Base-by-base conservation (phyloP, 768 basidiomycete species). In the Phanerochaete sordida region DNA sequence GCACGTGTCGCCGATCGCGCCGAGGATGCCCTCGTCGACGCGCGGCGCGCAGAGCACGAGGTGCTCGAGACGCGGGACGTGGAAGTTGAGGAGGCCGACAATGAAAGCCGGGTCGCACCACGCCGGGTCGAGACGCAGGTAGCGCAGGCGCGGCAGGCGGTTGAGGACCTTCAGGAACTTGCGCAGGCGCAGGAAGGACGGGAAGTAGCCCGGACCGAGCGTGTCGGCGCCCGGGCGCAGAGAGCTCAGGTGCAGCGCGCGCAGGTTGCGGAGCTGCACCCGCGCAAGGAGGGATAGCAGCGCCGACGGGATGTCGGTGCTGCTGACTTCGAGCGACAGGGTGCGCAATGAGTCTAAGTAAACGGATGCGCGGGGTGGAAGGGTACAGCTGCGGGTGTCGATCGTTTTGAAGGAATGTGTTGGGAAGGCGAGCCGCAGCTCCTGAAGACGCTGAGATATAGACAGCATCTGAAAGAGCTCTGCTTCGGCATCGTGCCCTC, bases 291-390 rank as follows among this genome's bases (percentile, higher is more conserved):
- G 73, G 51, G 76, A 75, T 21, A 78, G 69, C 28, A 89, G 75
- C 65, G 88, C 87, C 51, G 79, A 79, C 39, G 86, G 85, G 46
- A 88, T 83, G 65, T 87, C 83, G 28, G 71, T 72, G 26, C 79
- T 77, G 64, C 82, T 79, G 56, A 85, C 78, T 37, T 74, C 67
- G 23, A 90, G 70, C 37, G 79, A 78, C 27, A 90, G 74, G 28
- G 71, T 71, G 39, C 70, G 68, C 39, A 90, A 79, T 51, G 62
- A 68, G 12, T 79, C 78, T n/a, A 89, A 73, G 24, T 69, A 58
- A 24, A 84, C 70, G 46, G 54, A 70, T 64, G 58, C 70, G 64
- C 53, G 72, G 69, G 60, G 70, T 68, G 33, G 70, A 66, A 46
- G 74, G 63, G 27, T 56, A 62, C 39, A 58, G 62, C 54, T 66